A percentile compares a stretch with the other conserved stretches of the same genome.
phyloP scores from a whole-genome alignment of 1,284 basidiomycete genomes.

The Naganishia sp. region DNA sequence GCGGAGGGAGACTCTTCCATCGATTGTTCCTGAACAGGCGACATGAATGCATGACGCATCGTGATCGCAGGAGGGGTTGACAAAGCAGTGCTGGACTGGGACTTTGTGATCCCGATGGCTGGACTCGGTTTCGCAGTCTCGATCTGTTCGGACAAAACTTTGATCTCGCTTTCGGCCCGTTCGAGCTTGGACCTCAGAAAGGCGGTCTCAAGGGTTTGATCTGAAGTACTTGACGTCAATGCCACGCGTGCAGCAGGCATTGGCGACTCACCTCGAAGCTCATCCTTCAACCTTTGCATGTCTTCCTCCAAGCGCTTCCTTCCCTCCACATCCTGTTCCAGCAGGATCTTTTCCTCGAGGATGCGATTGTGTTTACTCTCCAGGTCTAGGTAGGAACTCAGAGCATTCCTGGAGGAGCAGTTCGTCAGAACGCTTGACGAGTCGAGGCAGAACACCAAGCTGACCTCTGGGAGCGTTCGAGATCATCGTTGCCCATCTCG shows the following conservation, averaged over 20 bases:
- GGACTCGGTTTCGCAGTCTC: neutral
- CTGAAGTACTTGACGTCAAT: constrained; percentile 3
- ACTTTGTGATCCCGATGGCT: constrained; percentile 4
- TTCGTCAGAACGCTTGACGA: neutral
- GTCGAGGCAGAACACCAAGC: constrained; percentile 5
- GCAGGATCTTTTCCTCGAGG: constrained; percentile 92
- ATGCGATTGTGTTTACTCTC: constrained; percentile 87
- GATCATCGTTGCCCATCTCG: constrained; percentile 94
- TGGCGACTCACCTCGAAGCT: constrained; percentile 72
- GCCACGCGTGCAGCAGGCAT: neutral
- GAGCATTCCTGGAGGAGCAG: constrained; percentile 63
- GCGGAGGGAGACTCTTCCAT: constrained; percentile 6
- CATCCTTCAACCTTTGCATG: constrained; percentile 86
- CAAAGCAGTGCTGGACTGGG: constrained; percentile 8
- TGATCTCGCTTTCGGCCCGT: constrained; percentile 37
- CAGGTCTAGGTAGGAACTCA: constrained; percentile 85
- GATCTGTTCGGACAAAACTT: neutral
- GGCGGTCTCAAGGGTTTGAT: constrained; percentile 28
- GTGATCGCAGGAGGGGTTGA: constrained; percentile 10
- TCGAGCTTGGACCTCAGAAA: constrained; percentile 38
- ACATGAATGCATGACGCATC: constrained; percentile 22
- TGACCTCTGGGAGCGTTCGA: constrained; percentile 81
- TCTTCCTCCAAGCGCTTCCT: constrained; percentile 90
- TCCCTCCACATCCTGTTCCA: constrained; percentile 94
- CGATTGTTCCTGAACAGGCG: constrained; percentile 21